Evolutionary conservation across 2,329 filamentous ascomycete genomes (phyloP).

Genomic region (Neonectria coccinea): DNA sequence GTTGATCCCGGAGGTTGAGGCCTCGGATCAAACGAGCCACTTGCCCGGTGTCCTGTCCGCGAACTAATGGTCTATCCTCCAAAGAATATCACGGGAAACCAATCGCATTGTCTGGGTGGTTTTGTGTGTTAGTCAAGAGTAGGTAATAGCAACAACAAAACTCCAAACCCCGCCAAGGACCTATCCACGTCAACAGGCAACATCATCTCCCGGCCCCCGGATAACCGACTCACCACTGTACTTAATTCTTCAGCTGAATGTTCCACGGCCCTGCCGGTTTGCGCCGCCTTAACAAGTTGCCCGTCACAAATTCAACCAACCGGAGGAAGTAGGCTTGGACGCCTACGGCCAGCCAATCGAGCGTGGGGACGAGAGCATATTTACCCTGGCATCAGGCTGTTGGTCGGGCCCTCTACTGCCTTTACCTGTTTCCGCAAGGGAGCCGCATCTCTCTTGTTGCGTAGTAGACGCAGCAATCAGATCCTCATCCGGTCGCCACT

Average conservation of each 20-base stretch:
- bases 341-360: slow-evolving; percentile 33
- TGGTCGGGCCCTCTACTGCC: slow-evolving; percentile 37
- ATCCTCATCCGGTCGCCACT: slow-evolving; percentile 15
- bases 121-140: not conserved
- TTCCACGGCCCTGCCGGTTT: slow-evolving; percentile 21
- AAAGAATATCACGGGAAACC: not conserved
- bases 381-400: slow-evolving; percentile 35
- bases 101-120: not conserved
- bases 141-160: not conserved
- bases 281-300: slow-evolving; percentile 20
- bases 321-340: slow-evolving; percentile 33
- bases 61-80: not conserved
- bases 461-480: slow-evolving; percentile 12
- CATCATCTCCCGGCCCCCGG: not conserved
- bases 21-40: not conserved
- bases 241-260: not conserved
- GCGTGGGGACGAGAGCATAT: slow-evolving; percentile 34
- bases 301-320: slow-evolving; percentile 23
- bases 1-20: slow-evolving; percentile 35
- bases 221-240: not conserved
- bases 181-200: not conserved
- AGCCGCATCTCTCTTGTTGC: not conserved
- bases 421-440: slow-evolving; percentile 1
- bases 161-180: not conserved
- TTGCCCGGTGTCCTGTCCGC: not conserved